A percentile compares a stretch with the other conserved stretches of the same genome.
Evolutionary conservation across 768 basidiomycete species (phyloP).

Genomic region (Pisolithus orientalis): DNA sequence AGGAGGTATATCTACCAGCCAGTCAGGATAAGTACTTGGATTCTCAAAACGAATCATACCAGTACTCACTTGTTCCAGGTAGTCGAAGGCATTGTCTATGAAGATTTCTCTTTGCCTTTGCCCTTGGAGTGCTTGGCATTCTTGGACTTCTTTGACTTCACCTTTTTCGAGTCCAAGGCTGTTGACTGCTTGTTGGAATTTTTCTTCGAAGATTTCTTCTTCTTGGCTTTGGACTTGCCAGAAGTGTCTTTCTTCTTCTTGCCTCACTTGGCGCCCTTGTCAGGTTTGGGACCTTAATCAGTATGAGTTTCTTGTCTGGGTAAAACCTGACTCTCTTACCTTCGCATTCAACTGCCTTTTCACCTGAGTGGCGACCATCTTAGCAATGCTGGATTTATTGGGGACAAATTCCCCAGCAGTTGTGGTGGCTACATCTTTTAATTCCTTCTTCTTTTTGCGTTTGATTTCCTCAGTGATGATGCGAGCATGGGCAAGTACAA

Average conservation of each 20-base stretch:
- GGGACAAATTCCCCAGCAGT: no score
- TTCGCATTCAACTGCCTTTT: background rate
- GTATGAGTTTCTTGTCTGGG: background rate
- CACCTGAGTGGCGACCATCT: background rate
- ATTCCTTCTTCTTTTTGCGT: no score
- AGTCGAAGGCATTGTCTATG: no score
- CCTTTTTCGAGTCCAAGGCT: no score
- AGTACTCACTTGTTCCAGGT: background rate
- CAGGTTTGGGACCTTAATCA: background rate
- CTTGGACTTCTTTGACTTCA: no score
- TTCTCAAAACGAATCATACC: background rate
- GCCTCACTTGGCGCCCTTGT: background rate
- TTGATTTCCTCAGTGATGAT: no score
- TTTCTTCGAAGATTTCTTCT: background rate
- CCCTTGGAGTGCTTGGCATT: no score
- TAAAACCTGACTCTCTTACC: background rate
- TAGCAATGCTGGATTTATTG: background rate
- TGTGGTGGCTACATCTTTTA: no score
- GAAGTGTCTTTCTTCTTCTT: background rate
- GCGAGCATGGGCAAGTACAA: background rate
- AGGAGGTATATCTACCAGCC: background rate
- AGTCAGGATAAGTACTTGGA: background rate
- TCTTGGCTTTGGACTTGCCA: background rate
- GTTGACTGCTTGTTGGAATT: background rate
- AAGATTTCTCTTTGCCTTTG: background rate